Base-by-base conservation (phyloP, 2,329 filamentous ascomycete species). In the Ophiostoma montium region DNA sequence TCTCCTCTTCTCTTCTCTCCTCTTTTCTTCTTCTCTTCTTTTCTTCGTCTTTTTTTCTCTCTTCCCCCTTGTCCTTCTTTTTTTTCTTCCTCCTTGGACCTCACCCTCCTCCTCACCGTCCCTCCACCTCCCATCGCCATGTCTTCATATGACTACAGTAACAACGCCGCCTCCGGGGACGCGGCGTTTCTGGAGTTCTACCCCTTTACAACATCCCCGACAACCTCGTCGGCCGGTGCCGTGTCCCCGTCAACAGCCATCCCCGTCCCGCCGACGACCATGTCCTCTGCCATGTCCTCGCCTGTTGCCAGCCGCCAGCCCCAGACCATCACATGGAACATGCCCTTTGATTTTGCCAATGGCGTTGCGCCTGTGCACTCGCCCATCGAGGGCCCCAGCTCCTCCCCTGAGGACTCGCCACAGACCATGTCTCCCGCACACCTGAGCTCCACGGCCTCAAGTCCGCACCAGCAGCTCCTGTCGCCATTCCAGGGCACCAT, bases 111-210 rank as follows among this genome's bases (percentile, higher is more conserved):
- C 27, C 31, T 19, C 38, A 36, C 27, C 39, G 16, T 9, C 39
- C n/a, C 39, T 42, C 39, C 32, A 36, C 47, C 16, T n/a, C 19
- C 10, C 33, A 23, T n/a, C 35, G 50, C 15, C 5, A 55, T 55
- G 54, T 44, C 52, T 38, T 52, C 31, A 39, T 52, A 52, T 35
- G 50, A 50, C 47, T 54, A 47, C 50, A 50, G 36, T 35, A 48
- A 46, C 47, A 41, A 41, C 65, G 61, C 67, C 62, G 68, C 69
- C 62, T 70, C 69, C 65, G 71, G 70, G 64, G 75, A 80, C 45
- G 58, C 59, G 63, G 74, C 70, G 62, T 70, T 81, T 61, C 62
- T 81, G 61, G 76, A 80, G 61, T 71, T 69, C 56, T 70, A 68
- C 52, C 53, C 60, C 63, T 69, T 67, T 68, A 67, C 63, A 57